Evolutionary conservation across 305 asterid genomes (phyloP), one percentile per base, ranked within the genome.

Genomic region (Ajuga reptans): DNA sequence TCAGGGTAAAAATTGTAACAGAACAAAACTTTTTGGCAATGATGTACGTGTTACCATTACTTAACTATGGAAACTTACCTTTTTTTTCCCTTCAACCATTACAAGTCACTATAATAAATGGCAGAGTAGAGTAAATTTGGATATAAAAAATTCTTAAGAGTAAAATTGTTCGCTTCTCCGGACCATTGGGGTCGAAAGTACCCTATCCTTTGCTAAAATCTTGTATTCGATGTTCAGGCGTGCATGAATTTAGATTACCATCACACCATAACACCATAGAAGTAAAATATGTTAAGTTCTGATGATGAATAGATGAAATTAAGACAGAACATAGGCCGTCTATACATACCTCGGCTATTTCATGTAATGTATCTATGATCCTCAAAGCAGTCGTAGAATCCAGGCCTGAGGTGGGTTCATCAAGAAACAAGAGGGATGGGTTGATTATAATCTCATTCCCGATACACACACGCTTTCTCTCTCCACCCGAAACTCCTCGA

Each of bases 401-500:
- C 66, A 94, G 83, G 34, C 98, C 99, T 0, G 99, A 94, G 27
- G 99, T 94, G 34, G 99, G 99, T 57, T 94, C 99, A 43, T 94
- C 99, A 0, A 94, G 92, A 78, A 91, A 91, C 74, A 94, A 68
- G 9, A 94, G 80, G 15, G 99, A 94, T 0, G 97, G 99, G 55
- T 94, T 94, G 34, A 94, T 82, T 55, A 94, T 79, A 21, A 94
- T 94, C 90, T 94, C 99, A 41, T 85, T 91, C 33, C 96, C 99
- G 4, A 94, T 91, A 54, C 95, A 85, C 0, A 91, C 99, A 1
- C 99, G 96, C 77, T 94, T 94, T 76, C 98, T 81, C 66, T 94
- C 99, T 53, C 98, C 99, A 45, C 99, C 99, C 6, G 98, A 94
- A 77, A 94, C 88, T 63, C 99, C 99, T 16, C 95, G 81, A 16